Evolutionary conservation across 768 basidiomycete species (phyloP).

Genomic region (Rhizopogon salebrosus): DNA sequence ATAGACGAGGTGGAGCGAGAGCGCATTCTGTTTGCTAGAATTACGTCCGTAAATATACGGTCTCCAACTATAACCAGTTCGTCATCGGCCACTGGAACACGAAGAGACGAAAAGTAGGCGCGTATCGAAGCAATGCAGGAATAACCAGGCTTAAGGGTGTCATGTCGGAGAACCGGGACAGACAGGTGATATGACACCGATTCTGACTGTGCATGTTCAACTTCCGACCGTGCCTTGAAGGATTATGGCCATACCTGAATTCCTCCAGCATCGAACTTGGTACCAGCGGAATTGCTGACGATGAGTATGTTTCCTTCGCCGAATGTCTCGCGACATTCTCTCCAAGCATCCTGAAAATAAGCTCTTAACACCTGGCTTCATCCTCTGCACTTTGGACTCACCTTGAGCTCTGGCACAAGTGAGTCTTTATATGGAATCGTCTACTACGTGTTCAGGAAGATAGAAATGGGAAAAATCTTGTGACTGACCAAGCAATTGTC

Average conservation of each 20-base stretch:
- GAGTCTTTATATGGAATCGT: constrained; percentile 75
- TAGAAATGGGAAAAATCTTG: neutral
- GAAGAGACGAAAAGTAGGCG: constrained; percentile 65
- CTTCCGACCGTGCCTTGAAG: neutral
- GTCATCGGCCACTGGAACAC: constrained; percentile 48
- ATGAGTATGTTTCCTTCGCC: constrained; percentile 78
- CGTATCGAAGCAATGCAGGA: constrained; percentile 69
- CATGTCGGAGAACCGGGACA: constrained; percentile 80
- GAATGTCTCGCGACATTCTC: constrained; percentile 64
- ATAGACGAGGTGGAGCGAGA: constrained; percentile 12
- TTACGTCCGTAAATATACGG: constrained; percentile 86
- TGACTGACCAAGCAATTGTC: constrained; percentile 87
- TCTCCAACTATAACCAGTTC: constrained; percentile 86
- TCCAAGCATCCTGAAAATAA: constrained; percentile 63
- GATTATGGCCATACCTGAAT: constrained; percentile 58
- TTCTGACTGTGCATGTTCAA: constrained; percentile 59
- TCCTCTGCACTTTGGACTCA: constrained; percentile 24
- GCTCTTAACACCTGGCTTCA: neutral
- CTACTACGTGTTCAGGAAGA: constrained; percentile 32
- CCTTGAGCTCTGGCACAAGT: constrained; percentile 73
- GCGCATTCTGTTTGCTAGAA: constrained; percentile 76
- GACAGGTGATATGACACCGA: constrained; percentile 72
- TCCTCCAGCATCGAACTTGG: constrained; percentile 66
- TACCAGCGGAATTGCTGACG: constrained; percentile 93
- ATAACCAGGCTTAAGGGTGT: constrained; percentile 72